These are phyloP conservation scores for Silene noctiflora DNA, from an alignment of 179 eudicot species.

Conservation along the genomic window DNA sequence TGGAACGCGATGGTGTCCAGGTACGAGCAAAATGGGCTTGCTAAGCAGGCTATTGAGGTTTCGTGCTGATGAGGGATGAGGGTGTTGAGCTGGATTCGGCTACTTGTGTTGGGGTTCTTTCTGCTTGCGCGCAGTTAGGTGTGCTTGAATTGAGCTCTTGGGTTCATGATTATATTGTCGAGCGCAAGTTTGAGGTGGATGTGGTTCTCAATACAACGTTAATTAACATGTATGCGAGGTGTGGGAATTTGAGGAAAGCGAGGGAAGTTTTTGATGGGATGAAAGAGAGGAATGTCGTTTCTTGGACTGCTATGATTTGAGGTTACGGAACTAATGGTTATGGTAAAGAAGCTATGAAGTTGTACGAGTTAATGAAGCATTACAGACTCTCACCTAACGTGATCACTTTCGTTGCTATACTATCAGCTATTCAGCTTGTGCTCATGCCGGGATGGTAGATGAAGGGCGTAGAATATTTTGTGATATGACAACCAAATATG, in stretches of 20 bases:
- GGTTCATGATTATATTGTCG: conserved; percentile 24
- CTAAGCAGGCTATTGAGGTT: conserved; percentile 28
- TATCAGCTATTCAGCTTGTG: conserved; percentile 40
- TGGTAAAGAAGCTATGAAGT: conserved; percentile 33
- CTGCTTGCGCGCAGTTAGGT: conserved; percentile 36
- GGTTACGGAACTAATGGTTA: conserved; percentile 37
- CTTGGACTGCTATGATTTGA: conserved; percentile 36
- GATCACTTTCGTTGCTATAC: conserved; percentile 29
- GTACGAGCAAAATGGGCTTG: conserved; percentile 34
- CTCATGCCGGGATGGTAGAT: conserved; percentile 33
- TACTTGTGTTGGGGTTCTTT: conserved; percentile 32
- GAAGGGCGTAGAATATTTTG: conserved; percentile 27
- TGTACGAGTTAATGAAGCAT: conserved; percentile 21
- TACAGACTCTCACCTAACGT: conserved; percentile 26
- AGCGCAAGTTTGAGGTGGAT: conserved; percentile 15
- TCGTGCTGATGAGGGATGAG: conserved; percentile 21
- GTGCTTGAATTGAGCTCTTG: conserved; percentile 31
- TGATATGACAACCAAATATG: conserved; percentile 23
- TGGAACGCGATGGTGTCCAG: conserved; percentile 39
- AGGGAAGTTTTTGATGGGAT: conserved; percentile 34
- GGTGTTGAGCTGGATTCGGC: conserved; percentile 28
- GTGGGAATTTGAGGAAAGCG: conserved; percentile 31
- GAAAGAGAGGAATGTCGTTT: conserved; percentile 30
- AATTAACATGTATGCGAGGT: conserved; percentile 32
- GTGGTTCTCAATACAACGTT: conserved; percentile 28